A percentile compares a stretch with the other conserved stretches of the same genome.
Evolutionary conservation across 2,329 filamentous ascomycete genomes (phyloP).

Genomic region (Aureobasidium mangrovei): DNA sequence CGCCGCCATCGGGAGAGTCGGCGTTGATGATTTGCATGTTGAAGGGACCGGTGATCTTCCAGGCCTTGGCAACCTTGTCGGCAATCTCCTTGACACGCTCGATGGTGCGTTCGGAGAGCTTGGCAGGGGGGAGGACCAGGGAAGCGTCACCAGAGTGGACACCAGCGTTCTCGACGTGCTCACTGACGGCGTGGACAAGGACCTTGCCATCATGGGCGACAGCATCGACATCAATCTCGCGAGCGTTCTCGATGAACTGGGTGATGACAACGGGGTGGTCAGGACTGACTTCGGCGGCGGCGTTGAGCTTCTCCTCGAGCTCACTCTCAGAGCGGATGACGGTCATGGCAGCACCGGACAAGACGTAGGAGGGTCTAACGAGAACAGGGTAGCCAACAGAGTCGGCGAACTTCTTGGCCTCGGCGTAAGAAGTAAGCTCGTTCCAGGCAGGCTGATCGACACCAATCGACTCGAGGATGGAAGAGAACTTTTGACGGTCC

Average conservation of each 20-base stretch:
- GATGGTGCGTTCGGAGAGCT: slow-evolving; percentile 68
- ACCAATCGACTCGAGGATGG: slow-evolving; percentile 92
- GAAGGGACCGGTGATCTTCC: slow-evolving; percentile 96
- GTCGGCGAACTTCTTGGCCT: slow-evolving; percentile 78
- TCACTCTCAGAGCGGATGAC: slow-evolving; percentile 84
- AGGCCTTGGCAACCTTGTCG: slow-evolving; percentile 90
- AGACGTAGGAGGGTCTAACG: slow-evolving; percentile 88
- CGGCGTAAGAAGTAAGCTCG: slow-evolving; percentile 81
- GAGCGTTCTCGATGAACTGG: slow-evolving; percentile 93
- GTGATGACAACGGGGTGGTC: slow-evolving; percentile 98
- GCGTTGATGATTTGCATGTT: slow-evolving; percentile 99
- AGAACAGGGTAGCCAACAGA: slow-evolving; percentile 88
- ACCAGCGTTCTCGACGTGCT: slow-evolving; percentile 94
- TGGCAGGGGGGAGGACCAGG: slow-evolving; percentile 77
- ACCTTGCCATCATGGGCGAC: slow-evolving; percentile 81
- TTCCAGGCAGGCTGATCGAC: slow-evolving; percentile 98
- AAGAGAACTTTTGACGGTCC: slow-evolving; percentile 96
- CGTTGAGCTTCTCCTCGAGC: slow-evolving; percentile 88
- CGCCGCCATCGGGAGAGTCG: slow-evolving; percentile 62
- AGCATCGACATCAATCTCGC: slow-evolving; percentile 94
- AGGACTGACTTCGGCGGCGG: slow-evolving; percentile 81
- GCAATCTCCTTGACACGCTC: slow-evolving; percentile 90
- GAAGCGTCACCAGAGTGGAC: slow-evolving; percentile 98
- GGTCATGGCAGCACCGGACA: slow-evolving; percentile 97
- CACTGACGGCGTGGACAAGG: slow-evolving; percentile 82